phyloP scores from a whole-genome alignment of 768 basidiomycete genomes.

The Termitomyces sp. region DNA sequence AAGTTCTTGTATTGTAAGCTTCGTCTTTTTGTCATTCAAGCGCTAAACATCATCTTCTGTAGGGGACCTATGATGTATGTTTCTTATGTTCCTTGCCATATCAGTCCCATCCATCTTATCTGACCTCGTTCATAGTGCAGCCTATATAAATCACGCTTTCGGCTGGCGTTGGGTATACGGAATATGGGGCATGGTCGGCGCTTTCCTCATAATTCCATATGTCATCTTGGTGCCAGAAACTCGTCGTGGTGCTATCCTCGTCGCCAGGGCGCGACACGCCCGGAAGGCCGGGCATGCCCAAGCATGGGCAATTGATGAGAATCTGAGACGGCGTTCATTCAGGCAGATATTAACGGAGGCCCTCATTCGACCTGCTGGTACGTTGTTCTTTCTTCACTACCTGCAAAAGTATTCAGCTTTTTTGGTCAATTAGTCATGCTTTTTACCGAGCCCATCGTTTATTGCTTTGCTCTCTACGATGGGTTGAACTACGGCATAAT shows the following conservation, averaged over 20 bases:
- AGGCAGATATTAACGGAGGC: slow-evolving; percentile 13
- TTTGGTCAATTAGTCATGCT: slow-evolving; percentile 12
- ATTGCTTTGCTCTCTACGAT: slow-evolving; percentile 18
- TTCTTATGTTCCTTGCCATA: not conserved
- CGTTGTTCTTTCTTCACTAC: not conserved
- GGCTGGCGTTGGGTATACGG: slow-evolving; percentile 20
- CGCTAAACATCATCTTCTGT: not conserved
- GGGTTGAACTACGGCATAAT: slow-evolving; percentile 18
- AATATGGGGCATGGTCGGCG: slow-evolving; percentile 17
- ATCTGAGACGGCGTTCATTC: slow-evolving; percentile 10
- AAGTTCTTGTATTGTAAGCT: slow-evolving; percentile 12
- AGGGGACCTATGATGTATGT: slow-evolving; percentile 15
- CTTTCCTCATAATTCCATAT: slow-evolving; percentile 12
- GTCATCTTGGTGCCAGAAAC: slow-evolving; percentile 16
- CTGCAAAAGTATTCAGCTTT: too few species aligned
- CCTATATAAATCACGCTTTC: slow-evolving; percentile 14
- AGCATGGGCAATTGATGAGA: slow-evolving; percentile 17
- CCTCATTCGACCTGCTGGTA: slow-evolving; percentile 16
- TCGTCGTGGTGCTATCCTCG: slow-evolving; percentile 15
- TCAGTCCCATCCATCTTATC: not conserved
- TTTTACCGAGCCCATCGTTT: slow-evolving; percentile 18
- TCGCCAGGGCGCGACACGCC: slow-evolving; percentile 13
- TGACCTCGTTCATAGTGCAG: slow-evolving; percentile 3
- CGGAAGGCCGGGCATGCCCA: slow-evolving; percentile 7
- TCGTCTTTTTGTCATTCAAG: not conserved